phyloP scores from a whole-genome alignment of 305 asterid genomes.

The Solanum aculeatissimum region DNA sequence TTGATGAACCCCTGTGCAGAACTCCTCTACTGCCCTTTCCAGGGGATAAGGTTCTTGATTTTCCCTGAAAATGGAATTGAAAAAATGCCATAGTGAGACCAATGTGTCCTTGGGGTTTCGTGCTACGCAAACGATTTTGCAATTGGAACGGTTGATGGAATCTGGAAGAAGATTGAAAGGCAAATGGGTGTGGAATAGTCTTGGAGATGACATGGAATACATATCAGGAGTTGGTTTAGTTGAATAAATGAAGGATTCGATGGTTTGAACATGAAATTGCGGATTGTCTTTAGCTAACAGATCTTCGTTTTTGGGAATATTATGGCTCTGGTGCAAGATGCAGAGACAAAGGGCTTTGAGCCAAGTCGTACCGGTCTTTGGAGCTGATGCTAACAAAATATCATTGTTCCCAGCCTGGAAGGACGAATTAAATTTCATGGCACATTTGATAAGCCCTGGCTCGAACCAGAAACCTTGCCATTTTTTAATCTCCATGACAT shows the following conservation, averaged over 20 bases:
- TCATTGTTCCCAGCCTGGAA: constrained; percentile 32
- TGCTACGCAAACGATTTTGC: constrained; percentile 9
- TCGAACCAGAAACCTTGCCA: constrained; percentile 50
- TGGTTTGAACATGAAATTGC: not conserved
- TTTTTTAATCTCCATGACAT: constrained; percentile 21
- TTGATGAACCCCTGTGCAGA: constrained; percentile 11
- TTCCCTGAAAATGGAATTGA: not conserved
- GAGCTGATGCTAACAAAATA: constrained; percentile 36
- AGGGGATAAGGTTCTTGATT: not conserved
- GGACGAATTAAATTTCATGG: constrained; percentile 22
- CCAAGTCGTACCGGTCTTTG: constrained; percentile 61
- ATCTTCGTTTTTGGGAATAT: not conserved
- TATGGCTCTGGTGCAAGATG: not conserved
- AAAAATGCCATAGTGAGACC: constrained; percentile 17
- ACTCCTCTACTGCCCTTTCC: not conserved
- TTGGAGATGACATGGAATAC: not conserved
- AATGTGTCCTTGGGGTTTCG: constrained; percentile 11
- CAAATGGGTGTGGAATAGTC: not conserved
- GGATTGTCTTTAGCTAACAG: not conserved
- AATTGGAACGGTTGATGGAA: not conserved
- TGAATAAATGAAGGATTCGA: not conserved
- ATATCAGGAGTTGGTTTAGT: not conserved
- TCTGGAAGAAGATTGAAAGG: not conserved
- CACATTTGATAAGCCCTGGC: constrained; percentile 23
- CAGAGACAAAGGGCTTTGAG: constrained; percentile 42